Percentiles rank a stretch among this genome's conserved stretches.
Evolutionary conservation across 345 rosid genomes (phyloP).

Genomic region (Heritiera littoralis): DNA sequence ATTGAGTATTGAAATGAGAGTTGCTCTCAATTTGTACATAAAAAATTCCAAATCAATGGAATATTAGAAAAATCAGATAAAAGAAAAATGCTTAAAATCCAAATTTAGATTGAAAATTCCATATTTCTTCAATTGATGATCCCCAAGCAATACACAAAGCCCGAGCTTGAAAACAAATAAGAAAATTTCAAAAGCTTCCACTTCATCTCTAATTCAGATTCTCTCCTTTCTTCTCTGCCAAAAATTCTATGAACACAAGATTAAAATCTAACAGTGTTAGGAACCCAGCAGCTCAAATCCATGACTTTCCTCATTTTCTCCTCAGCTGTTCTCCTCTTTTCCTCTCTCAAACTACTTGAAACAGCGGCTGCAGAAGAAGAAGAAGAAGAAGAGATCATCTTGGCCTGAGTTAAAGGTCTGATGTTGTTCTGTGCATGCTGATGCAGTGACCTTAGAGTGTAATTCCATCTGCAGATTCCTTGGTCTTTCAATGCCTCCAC

Average conservation of each 20-base stretch:
- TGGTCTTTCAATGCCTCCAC: constrained; percentile 76
- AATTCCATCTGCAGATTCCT: constrained; percentile 71
- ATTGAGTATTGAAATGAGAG: background rate
- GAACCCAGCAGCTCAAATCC: constrained; percentile 52
- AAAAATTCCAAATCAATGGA: background rate
- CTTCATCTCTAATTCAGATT: background rate
- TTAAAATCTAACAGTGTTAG: constrained; percentile 40
- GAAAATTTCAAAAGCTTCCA: background rate
- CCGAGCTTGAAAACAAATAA: background rate
- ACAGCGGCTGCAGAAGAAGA: constrained; percentile 27
- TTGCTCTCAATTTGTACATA: background rate
- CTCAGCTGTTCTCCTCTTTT: constrained; percentile 27
- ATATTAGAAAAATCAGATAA: background rate
- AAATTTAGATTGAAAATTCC: constrained; percentile 4
- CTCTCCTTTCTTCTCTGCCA: too few species aligned
- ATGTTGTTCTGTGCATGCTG: constrained; percentile 44
- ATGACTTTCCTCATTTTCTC: constrained; percentile 36
- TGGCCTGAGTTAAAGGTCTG: constrained; percentile 27
- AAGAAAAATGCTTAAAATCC: background rate
- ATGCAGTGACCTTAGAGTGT: constrained; percentile 46
- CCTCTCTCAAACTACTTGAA: constrained; percentile 24
- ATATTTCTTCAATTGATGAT: background rate
- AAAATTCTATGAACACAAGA: background rate
- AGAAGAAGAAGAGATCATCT: constrained; percentile 20
- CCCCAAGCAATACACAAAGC: background rate